A percentile compares a stretch with the other conserved stretches of the same genome.
Evolutionary conservation across 768 basidiomycete genomes (phyloP).

Genomic region (Collybia nuda): DNA sequence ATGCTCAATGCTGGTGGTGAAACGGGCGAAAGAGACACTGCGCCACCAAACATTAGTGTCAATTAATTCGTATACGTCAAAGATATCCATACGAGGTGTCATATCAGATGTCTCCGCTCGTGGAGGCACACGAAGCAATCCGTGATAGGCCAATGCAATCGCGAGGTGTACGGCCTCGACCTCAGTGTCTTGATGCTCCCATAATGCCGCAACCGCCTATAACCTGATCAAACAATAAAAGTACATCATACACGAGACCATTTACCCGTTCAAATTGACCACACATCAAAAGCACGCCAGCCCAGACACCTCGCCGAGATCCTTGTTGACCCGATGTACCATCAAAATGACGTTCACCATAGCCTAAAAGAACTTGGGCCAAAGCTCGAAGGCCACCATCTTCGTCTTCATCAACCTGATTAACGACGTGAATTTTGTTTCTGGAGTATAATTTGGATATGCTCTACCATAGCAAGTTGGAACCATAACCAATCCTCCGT

Average conservation of each 20-base stretch:
- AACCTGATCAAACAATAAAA: neutral
- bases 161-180: slow-evolving; percentile 95
- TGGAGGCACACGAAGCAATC: slow-evolving; percentile 81
- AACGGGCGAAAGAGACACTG: slow-evolving; percentile 73
- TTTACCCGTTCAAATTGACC: slow-evolving; percentile 92
- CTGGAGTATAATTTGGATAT: neutral
- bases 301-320: slow-evolving; percentile 70
- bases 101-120: slow-evolving; percentile 82
- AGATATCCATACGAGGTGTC: slow-evolving; percentile 63
- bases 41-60: neutral
- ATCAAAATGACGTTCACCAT: slow-evolving; percentile 84
- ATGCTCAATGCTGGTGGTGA: slow-evolving; percentile 74
- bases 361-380: slow-evolving; percentile 72
- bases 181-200: slow-evolving; percentile 84
- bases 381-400: slow-evolving; percentile 72
- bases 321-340: slow-evolving; percentile 59
- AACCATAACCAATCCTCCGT: slow-evolving; percentile 99
- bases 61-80: neutral
- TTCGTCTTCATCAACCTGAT: slow-evolving; percentile 78
- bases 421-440: neutral
- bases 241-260: neutral
- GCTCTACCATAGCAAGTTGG: slow-evolving; percentile 79
- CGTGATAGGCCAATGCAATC: slow-evolving; percentile 90
- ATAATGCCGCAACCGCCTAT: slow-evolving; percentile 87
- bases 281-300: slow-evolving; percentile 82